These are phyloP conservation scores for Fusarium vanettenii DNA, from an alignment of 2,329 filamentous ascomycete species.

Conservation along the genomic window DNA sequence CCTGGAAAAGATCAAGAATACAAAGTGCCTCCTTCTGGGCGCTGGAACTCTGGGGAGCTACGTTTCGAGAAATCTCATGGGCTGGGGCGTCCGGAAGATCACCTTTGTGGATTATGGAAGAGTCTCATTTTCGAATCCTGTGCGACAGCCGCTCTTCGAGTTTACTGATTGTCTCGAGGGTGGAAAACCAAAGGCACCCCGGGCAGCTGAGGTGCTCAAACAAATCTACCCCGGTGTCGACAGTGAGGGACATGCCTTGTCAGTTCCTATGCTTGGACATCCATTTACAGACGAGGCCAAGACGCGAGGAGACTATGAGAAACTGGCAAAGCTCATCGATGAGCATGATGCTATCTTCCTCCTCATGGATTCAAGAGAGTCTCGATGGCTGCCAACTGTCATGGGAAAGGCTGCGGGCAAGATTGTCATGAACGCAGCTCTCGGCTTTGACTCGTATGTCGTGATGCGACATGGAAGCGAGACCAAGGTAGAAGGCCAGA, in stretches of 20 bases:
- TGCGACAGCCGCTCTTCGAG: conserved; percentile 91
- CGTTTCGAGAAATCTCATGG: conserved; percentile 90
- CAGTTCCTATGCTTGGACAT: conserved; percentile 96
- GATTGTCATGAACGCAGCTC: conserved; percentile 94
- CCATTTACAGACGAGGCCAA: conserved; percentile 79
- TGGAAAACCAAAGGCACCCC: conserved; percentile 83
- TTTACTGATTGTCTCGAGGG: conserved; percentile 91
- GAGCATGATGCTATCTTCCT: conserved; percentile 93
- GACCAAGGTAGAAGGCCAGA: conserved; percentile 63
- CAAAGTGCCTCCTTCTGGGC: conserved; percentile 89
- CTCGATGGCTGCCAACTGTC: conserved; percentile 93
- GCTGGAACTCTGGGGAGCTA: conserved; percentile 95
- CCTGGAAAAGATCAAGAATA: conserved; percentile 88
- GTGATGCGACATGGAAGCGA: conserved; percentile 94
- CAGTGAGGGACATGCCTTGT: conserved; percentile 80
- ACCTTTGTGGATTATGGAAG: conserved; percentile 95
- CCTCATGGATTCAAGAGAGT: conserved; percentile 97
- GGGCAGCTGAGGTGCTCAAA: conserved; percentile 82
- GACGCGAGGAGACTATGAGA: conserved; percentile 79
- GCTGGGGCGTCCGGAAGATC: conserved; percentile 95
- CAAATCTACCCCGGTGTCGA: conserved; percentile 94
- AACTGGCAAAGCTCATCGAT: conserved; percentile 78
- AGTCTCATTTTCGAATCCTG: conserved; percentile 96
- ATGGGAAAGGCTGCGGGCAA: conserved; percentile 95
- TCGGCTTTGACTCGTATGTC: conserved; percentile 96